phyloP scores from a whole-genome alignment of 345 rosid genomes.

The Gossypium sturtianum region DNA sequence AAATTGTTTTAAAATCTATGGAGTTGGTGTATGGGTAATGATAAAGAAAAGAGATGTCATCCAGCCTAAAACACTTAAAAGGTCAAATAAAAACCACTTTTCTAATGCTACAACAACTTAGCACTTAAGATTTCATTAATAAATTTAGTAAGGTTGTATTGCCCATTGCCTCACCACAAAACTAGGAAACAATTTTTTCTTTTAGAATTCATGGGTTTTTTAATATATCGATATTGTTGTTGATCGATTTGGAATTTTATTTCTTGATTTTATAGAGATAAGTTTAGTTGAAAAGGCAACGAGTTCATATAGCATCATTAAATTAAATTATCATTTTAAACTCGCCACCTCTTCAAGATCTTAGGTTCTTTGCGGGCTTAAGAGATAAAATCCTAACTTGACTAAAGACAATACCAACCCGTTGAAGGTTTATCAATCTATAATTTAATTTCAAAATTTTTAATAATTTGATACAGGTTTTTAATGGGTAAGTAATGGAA shows the following conservation, averaged over 20 bases:
- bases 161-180: neutral
- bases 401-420: too few species aligned
- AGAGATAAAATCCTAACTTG: fast-evolving
- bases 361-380: fast-evolving
- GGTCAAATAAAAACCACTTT: neutral
- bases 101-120: constrained; percentile 15
- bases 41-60: neutral
- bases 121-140: constrained; percentile 13
- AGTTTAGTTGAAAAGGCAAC: fast-evolving
- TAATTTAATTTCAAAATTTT: too few species aligned
- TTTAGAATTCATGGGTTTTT: too few species aligned
- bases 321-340: too few species aligned
- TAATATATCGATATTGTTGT: fast-evolving
- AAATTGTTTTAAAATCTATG: neutral
- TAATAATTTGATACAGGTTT: too few species aligned
- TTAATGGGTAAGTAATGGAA: neutral
- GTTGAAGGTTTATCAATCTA: too few species aligned
- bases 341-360: fast-evolving
- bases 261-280: too few species aligned
- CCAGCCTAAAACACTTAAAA: constrained; percentile 30
- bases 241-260: fast-evolving
- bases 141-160: too few species aligned
- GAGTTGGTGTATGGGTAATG: neutral
- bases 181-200: neutral
- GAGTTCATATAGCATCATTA: too few species aligned